Evolutionary conservation across 306 rosid genomes (phyloP).

Genomic region (Cucumis cinereus): DNA sequence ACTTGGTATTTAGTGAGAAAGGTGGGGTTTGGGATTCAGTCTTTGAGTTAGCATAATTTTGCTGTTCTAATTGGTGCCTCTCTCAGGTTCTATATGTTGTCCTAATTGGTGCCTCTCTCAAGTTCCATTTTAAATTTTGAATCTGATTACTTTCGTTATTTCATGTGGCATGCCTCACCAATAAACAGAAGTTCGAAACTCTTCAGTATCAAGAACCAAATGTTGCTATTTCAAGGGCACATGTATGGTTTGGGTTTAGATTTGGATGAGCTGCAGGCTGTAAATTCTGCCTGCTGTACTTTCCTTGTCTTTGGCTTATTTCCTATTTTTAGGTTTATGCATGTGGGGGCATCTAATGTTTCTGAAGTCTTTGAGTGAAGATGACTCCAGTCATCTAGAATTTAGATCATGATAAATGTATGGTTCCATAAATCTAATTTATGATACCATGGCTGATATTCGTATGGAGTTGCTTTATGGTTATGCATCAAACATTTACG

Average conservation of each 20-base stretch:
- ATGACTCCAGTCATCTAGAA: not conserved
- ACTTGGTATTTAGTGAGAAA: not conserved
- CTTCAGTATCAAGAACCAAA: not conserved
- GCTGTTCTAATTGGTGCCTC: not conserved
- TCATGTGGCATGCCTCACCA: not conserved
- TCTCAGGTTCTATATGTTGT: not conserved
- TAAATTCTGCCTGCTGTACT: not conserved
- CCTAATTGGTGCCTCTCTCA: not conserved
- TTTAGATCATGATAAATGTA: not conserved
- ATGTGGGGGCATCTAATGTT: not conserved
- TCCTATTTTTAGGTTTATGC: not conserved
- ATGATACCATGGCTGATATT: not conserved
- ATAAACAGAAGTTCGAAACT: not conserved
- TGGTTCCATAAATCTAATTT: not conserved
- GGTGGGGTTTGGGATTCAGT: not conserved
- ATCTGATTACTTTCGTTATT: not conserved
- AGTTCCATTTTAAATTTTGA: not conserved
- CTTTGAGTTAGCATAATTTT: not conserved
- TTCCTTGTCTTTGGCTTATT: not conserved
- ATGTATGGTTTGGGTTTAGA: not conserved
- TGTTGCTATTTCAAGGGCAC: not conserved
- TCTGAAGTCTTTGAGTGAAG: not conserved
- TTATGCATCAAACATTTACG: not conserved
- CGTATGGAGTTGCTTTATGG: not conserved
- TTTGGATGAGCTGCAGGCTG: not conserved